Percentiles rank a stretch among this genome's conserved stretches.
These are phyloP conservation scores for Chrysophaeum taylorii DNA, from an alignment of 352 stramenopile species.

Conservation along the genomic window DNA sequence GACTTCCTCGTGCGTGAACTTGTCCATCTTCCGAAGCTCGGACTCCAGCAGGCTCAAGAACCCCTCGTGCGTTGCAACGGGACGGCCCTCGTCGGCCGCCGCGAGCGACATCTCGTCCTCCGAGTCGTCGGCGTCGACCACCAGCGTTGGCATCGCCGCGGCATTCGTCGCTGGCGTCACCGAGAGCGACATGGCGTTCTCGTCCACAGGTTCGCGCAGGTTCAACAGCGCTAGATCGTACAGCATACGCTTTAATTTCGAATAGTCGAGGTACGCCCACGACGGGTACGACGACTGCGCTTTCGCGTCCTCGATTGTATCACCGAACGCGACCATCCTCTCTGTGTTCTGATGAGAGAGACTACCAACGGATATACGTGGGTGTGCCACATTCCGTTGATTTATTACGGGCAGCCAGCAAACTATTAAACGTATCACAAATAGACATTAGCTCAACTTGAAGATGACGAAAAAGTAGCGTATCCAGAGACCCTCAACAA, in stretches of 20 bases:
- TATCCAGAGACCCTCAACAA: no score
- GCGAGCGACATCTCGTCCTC: background rate
- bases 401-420: no score
- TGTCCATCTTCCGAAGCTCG: slow-evolving; percentile 59
- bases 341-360: no score
- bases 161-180: slow-evolving; percentile 31
- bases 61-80: slow-evolving; percentile 45
- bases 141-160: slow-evolving; percentile 15
- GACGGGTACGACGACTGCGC: background rate
- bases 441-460: no score
- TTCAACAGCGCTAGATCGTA: slow-evolving; percentile 27
- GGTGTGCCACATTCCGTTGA: no score
- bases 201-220: slow-evolving; percentile 12
- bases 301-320: background rate
- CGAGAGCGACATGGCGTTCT: slow-evolving; percentile 29
- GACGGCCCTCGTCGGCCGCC: background rate
- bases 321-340: background rate
- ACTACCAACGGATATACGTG: no score
- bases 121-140: background rate
- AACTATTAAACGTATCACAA: no score
- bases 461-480: no score
- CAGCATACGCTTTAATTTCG: slow-evolving; percentile 33
- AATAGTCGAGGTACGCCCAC: slow-evolving; percentile 34
- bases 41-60: slow-evolving; percentile 59
- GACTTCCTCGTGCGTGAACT: slow-evolving; percentile 54